Evolutionary conservation across 176 grass and related monocot species (phyloP), one percentile per base, ranked within the genome.

Genomic region (Oryza coarctata): DNA sequence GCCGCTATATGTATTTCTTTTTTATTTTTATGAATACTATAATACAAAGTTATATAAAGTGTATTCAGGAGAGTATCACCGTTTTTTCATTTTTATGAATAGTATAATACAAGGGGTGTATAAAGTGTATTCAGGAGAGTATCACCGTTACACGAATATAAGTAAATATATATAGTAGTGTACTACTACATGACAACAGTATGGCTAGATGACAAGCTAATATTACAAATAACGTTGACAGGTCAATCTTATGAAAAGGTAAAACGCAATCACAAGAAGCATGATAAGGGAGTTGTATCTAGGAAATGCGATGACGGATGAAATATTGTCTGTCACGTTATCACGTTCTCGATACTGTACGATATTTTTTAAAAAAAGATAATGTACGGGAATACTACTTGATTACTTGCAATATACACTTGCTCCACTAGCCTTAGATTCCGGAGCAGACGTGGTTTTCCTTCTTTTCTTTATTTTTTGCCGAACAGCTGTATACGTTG

Each of bases 401-500:
- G 45, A 49, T 17, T 55, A n/a, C 50, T 22, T 55, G 50, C 20
- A 55, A 55, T 8, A n/a, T 22, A 55, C 20, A 55, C 50, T n/a
- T 55, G 50, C 50, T n/a, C 50, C 50, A 55, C 50, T 55, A n/a
- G 50, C 50, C 50, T 22, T 55, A n/a, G 20, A 20, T 55, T 55
- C 50, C 50, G 50, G 50, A n/a, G 50, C 50, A 55, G 55, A 9
- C 5, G n/a, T 60, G 22, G 55, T 60, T 60, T 50, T 60, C 18
- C 13, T 55, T 22, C 6, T 55, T 60, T 25, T 13, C 22, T 55
- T 55, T 55, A 4, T 38, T 40, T 39, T 82, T 9, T 8, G 3
- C 18, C 5, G 74, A 4, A 31, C 80, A 60, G 67, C 33, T 73
- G 47, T 28, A 58, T 39, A 57, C 78, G 86, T 73, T 83, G 86